A percentile compares a stretch with the other conserved stretches of the same genome.
These are phyloP conservation scores for Sporothrix dimorphospora DNA, from an alignment of 2,329 filamentous ascomycete genomes.

Conservation along the genomic window DNA sequence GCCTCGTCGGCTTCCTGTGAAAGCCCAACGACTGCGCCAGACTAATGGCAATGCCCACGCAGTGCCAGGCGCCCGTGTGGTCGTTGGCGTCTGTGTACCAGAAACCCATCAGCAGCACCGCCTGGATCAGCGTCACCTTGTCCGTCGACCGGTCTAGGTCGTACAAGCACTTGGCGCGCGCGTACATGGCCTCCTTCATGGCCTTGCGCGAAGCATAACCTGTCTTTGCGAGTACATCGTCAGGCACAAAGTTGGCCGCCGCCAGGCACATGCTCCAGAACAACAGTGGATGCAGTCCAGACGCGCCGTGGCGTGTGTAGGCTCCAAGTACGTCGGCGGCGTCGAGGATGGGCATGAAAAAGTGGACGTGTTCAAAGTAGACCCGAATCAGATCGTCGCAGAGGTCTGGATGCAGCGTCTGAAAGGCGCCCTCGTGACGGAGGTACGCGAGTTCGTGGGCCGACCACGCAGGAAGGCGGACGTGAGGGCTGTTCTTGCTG, in stretches of 20 bases:
- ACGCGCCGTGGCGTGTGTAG: constrained; percentile 27
- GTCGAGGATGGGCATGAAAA: constrained; percentile 37
- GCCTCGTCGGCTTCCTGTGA: constrained; percentile 38
- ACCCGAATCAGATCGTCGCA: constrained; percentile 25
- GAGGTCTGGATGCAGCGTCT: not conserved
- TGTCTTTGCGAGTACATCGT: constrained; percentile 6
- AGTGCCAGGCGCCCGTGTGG: constrained; percentile 49
- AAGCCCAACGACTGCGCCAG: constrained; percentile 49
- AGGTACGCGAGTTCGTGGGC: constrained; percentile 8
- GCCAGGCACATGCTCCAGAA: constrained; percentile 41
- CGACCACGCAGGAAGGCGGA: not conserved
- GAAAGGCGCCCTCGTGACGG: constrained; percentile 4
- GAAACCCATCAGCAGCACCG: constrained; percentile 47
- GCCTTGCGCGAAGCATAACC: constrained; percentile 40
- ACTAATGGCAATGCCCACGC: constrained; percentile 49
- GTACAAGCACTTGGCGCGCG: constrained; percentile 36
- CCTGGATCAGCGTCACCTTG: constrained; percentile 47
- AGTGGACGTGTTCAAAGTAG: constrained; percentile 39
- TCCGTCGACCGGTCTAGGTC: constrained; percentile 44
- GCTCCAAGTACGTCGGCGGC: constrained; percentile 32
- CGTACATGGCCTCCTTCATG: constrained; percentile 44
- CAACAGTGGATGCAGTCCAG: constrained; percentile 33
- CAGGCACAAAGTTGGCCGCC: constrained; percentile 35
- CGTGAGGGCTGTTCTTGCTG: not conserved
- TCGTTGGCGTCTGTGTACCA: constrained; percentile 49